phyloP scores from a whole-genome alignment of 306 rosid species.

The Erythrophleum fordii region DNA sequence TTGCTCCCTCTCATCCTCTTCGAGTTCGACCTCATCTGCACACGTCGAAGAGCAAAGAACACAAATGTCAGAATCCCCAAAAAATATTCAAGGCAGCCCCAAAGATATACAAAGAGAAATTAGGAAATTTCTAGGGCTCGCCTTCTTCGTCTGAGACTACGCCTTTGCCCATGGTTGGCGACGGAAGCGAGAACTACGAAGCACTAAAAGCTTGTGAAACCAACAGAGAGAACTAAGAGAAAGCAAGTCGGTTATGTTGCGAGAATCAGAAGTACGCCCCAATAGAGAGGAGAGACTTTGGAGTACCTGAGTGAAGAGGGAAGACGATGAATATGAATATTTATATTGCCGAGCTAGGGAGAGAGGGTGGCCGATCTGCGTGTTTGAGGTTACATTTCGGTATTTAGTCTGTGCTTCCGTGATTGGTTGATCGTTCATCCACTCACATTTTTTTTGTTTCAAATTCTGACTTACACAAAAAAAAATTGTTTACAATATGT shows the following conservation, averaged over 20 bases:
- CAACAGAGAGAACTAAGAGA: background rate
- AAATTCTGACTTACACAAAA: no score
- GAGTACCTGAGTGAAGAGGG: constrained; percentile 4
- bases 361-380: background rate
- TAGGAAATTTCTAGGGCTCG: constrained; percentile 35
- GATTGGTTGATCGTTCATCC: no score
- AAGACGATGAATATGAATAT: background rate
- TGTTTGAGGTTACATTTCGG: no score
- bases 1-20: constrained; percentile 75
- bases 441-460: no score
- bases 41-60: constrained; percentile 27
- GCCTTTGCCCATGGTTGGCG: constrained; percentile 43
- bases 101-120: background rate
- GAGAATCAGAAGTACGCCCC: background rate
- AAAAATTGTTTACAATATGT: no score
- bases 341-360: background rate
- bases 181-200: background rate
- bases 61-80: constrained; percentile 26
- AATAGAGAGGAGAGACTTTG: background rate
- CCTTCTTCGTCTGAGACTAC: constrained; percentile 75
- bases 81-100: background rate
- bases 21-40: constrained; percentile 79
- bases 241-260: background rate
- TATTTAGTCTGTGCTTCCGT: no score
- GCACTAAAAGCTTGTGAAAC: background rate